Evolutionary conservation across 148 eudicot genomes (phyloP).

Genomic region (Heliamphora exappendiculata): DNA sequence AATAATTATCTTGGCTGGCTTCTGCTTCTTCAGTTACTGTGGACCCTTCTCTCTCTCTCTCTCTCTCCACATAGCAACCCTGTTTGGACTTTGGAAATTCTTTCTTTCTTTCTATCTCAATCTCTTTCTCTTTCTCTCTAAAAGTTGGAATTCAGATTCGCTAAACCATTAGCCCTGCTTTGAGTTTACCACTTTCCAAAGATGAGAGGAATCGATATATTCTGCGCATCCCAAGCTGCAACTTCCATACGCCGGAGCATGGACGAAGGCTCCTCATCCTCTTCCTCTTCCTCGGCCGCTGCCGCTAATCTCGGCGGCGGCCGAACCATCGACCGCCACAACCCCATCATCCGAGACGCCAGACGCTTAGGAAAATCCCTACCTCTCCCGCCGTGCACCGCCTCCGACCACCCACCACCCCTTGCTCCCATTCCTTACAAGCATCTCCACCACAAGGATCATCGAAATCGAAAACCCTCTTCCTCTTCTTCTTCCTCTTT

Average conservation of each 20-base stretch:
- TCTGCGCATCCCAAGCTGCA: conserved; percentile 37
- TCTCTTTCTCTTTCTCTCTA: neutral
- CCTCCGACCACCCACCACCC: conserved; percentile 4
- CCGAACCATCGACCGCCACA: conserved; percentile 79
- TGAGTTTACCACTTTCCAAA: neutral
- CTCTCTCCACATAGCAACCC: neutral
- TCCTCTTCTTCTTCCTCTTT: too few species aligned
- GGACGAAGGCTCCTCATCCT: conserved; percentile 16
- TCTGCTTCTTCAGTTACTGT: neutral
- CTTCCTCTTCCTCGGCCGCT: conserved; percentile 23
- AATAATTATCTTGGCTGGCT: too few species aligned
- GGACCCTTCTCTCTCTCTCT: neutral
- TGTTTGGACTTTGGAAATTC: too few species aligned
- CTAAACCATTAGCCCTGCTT: conserved; percentile 4
- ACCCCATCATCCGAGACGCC: conserved; percentile 73
- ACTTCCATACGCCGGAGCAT: conserved; percentile 26
- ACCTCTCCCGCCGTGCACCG: conserved; percentile 14
- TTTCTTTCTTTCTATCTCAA: neutral
- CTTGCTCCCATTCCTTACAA: conserved; percentile 19
- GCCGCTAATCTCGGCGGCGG: conserved; percentile 16
- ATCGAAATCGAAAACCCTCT: neutral
- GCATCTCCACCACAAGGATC: conserved; percentile 7
- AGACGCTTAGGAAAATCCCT: conserved; percentile 19
- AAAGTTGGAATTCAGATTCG: conserved; percentile 14
- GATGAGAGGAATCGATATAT: conserved; percentile 36